Base-by-base conservation (phyloP, 768 basidiomycete genomes). In the Lentinula lateritia region DNA sequence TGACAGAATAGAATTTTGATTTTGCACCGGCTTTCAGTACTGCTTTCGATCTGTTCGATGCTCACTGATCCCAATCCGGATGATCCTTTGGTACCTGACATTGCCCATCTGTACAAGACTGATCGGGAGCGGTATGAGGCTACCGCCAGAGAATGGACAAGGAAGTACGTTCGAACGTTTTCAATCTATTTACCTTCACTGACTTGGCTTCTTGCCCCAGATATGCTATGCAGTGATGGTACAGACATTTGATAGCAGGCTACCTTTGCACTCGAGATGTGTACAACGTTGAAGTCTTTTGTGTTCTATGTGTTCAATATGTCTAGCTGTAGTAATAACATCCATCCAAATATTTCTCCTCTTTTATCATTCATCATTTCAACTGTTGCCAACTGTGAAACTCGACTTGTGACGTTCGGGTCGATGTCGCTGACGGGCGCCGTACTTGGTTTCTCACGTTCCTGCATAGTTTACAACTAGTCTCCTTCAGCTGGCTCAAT, bases 31-130 rank as follows among this genome's bases (percentile, higher is more conserved):
- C 28, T 28, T 28, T 3, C 41, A 98, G 96, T 99, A 43, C 75
- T 99, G 35, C 84, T 98, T 69, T 97, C 95, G 71, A 98, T 99
- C 74, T 98, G 96, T 73, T 99, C 97, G 69, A 95, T 98, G 93
- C 78, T 99, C 71, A 99, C 96, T 54, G 97, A 99, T 74, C 97
- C 97, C 65, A 99, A 98, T 78, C 96, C 96, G 60, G 97, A 99
- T 75, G 97, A 99, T 72, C 97, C 97, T 3, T 81, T 98, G 75
- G 96, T 98, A 53, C 97, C 97, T 58, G 97, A 99, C 71, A 98
- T 98, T 66, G 97, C 97, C 60, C 93, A 96, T 76, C 76, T 98
- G 67, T 99, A 99, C 88, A 99, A 98, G 93, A 98, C 95, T 41
- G 97, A 99, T 78, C 87, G 96, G 68, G 79, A 92, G 65, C 88